A percentile compares a stretch with the other conserved stretches of the same genome.
phyloP scores from a whole-genome alignment of 345 rosid species.

The Acer yangbiense region DNA sequence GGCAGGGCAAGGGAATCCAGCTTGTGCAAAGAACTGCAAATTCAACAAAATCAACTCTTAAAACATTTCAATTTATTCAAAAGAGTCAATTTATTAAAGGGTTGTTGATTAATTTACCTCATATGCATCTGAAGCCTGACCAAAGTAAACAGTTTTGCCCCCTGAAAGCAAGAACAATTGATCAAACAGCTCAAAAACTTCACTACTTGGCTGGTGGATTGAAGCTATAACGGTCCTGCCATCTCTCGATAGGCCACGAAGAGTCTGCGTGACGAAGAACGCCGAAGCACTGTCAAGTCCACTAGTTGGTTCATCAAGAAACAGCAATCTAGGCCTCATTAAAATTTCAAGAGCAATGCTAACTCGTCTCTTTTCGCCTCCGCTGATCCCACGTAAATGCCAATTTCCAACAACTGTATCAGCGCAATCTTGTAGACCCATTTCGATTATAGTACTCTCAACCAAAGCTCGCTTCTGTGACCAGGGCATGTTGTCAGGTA shows the following conservation, averaged over 20 bases:
- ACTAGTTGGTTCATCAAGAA: constrained; percentile 96
- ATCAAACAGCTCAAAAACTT: constrained; percentile 93
- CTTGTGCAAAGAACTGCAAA: constrained; percentile 89
- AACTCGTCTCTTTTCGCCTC: constrained; percentile 91
- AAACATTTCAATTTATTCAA: no score
- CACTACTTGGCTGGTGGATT: constrained; percentile 94
- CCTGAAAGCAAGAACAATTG: constrained; percentile 82
- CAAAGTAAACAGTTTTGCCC: constrained; percentile 91
- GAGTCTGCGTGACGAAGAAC: constrained; percentile 90
- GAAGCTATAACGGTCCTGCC: constrained; percentile 97
- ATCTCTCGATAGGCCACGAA: constrained; percentile 82
- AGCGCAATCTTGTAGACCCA: constrained; percentile 98
- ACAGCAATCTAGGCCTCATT: constrained; percentile 91
- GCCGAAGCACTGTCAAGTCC: constrained; percentile 99
- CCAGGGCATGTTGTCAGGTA: constrained; percentile 87
- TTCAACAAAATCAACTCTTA: not conserved
- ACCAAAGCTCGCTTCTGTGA: constrained; percentile 77
- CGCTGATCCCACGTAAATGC: constrained; percentile 93
- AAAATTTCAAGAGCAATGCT: constrained; percentile 95
- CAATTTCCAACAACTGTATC: constrained; percentile 93
- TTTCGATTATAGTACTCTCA: constrained; percentile 84
- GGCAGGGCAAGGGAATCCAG: constrained; percentile 95
- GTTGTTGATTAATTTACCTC: constrained; percentile 48
- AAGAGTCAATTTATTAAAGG: not conserved
- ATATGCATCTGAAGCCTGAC: constrained; percentile 78